Base-by-base conservation (phyloP, 176 grass and related monocot genomes). In the Alopecurus myosuroides region DNA sequence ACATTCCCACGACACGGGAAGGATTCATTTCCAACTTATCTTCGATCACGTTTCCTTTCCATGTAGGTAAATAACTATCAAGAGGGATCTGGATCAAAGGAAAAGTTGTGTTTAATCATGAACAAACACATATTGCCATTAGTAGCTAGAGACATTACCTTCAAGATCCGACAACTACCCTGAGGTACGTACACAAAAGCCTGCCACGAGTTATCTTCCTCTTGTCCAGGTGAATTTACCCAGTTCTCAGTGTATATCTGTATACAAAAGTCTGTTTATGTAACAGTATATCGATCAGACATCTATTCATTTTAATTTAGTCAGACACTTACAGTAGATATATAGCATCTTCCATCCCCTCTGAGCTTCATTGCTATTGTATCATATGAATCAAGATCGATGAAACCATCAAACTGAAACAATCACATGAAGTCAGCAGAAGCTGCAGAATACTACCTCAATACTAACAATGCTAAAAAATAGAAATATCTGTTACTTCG, bases 231-330 rank as follows among this genome's bases (percentile, higher is more conserved):
- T 80, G 93, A 94, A 82, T 94, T 98, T 9, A 99, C 84, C 93
- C 93, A 99, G 81, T 99, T 99, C 69, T 99, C 97, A 22, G 93
- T 99, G 81, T 96, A 96, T 87, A 99, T 99, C 93, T 99, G 87
- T 7, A 88, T 63, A 85, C 17, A 56, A 65, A 51, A 88, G 78
- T 68, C 71, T 82, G 20, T 86, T 80, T 73, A 76, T 4, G 4
- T 14, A 39, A 26, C 42, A 82, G 20, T 4, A 65, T 78, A 71
- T 70, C 57, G 30, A 94, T 17, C 57, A 41, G 36, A 83, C 15
- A 74, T 64, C 45, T n/a, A 55, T 80, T 76, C 74, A 84, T 34
- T n/a, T 13, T 29, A 3, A 64, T 28, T 15, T 20, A 74, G 36
- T 40, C 20, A 18, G 33, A 88, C 49, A 70, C 89, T 76, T 87